phyloP scores from a whole-genome alignment of 1,284 basidiomycete genomes.

The Tremellales sp. region DNA sequence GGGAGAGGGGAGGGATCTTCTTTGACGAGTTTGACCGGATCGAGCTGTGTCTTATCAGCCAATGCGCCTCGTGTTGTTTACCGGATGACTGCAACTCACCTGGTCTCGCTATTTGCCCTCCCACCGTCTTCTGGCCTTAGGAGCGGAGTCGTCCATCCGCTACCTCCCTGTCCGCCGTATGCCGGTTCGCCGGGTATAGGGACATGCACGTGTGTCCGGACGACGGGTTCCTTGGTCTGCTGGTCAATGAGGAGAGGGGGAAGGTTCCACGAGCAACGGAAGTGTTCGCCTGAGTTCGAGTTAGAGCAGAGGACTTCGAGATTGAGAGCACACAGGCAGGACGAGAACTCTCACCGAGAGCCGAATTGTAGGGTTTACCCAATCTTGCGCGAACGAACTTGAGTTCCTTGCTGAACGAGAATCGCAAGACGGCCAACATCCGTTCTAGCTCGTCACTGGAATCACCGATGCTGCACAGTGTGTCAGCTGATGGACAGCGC shows the following conservation, averaged over 20 bases:
- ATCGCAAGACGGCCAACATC: conserved; percentile 85
- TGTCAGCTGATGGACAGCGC: background rate
- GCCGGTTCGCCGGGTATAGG: conserved; percentile 41
- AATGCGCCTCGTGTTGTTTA: background rate
- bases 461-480: conserved; percentile 66
- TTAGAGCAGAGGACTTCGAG: too few relatives aligned
- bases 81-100: conserved; percentile 15
- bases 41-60: conserved; percentile 17
- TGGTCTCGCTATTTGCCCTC: conserved; percentile 26
- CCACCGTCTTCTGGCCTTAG: conserved; percentile 41
- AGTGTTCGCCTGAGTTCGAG: conserved; percentile 61
- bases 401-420: conserved; percentile 89
- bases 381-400: conserved; percentile 88
- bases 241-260: conserved; percentile 45
- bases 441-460: conserved; percentile 84
- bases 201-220: conserved; percentile 48
- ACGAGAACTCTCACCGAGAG: conserved; percentile 56
- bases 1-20: conserved; percentile 5
- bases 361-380: conserved; percentile 94
- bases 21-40: conserved; percentile 31
- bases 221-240: conserved; percentile 45
- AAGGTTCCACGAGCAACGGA: conserved; percentile 67
- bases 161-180: conserved; percentile 42
- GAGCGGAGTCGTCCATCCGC: conserved; percentile 44
- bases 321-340: too few relatives aligned